A percentile compares a stretch with the other conserved stretches of the same genome.
Evolutionary conservation across 2,329 filamentous ascomycete genomes (phyloP).

Genomic region (Colletotrichum tropicale): DNA sequence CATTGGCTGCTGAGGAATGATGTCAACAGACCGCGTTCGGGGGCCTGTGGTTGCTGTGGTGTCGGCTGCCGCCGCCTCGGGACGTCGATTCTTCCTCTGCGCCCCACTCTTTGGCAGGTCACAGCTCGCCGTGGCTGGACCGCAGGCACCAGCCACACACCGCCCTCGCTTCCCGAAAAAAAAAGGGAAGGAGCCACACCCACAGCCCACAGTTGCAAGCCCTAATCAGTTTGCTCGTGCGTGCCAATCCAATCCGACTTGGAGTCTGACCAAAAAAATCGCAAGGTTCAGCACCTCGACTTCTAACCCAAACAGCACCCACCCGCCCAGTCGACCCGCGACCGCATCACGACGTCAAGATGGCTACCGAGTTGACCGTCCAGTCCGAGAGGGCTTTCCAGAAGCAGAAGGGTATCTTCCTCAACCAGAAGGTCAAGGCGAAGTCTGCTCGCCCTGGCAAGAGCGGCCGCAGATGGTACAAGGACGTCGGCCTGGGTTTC

Average conservation of each 20-base stretch:
- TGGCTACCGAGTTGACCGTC: slow-evolving; percentile 99
- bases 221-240: not conserved
- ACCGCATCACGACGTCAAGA: slow-evolving; percentile 49
- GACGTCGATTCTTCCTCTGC: not conserved
- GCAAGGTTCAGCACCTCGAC: slow-evolving; percentile 13
- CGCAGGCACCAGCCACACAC: not conserved
- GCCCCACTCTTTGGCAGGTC: not conserved
- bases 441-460: slow-evolving; percentile 87
- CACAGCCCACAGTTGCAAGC: not conserved
- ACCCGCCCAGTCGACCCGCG: slow-evolving; percentile 16
- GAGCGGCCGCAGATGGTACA: slow-evolving; percentile 94
- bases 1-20: slow-evolving; percentile 1
- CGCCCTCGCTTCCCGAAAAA: not conserved
- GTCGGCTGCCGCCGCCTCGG: not conserved
- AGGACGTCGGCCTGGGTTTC: slow-evolving; percentile 99
- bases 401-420: slow-evolving; percentile 99
- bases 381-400: slow-evolving; percentile 99
- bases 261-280: not conserved
- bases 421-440: slow-evolving; percentile 92
- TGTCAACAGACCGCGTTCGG: slow-evolving; percentile 16
- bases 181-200: not conserved
- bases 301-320: slow-evolving; percentile 22
- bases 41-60: slow-evolving; percentile 11
- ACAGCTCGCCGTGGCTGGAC: not conserved
- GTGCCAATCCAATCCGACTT: not conserved